phyloP scores from a whole-genome alignment of 139 green algal species.

The Closterium sp. region DNA sequence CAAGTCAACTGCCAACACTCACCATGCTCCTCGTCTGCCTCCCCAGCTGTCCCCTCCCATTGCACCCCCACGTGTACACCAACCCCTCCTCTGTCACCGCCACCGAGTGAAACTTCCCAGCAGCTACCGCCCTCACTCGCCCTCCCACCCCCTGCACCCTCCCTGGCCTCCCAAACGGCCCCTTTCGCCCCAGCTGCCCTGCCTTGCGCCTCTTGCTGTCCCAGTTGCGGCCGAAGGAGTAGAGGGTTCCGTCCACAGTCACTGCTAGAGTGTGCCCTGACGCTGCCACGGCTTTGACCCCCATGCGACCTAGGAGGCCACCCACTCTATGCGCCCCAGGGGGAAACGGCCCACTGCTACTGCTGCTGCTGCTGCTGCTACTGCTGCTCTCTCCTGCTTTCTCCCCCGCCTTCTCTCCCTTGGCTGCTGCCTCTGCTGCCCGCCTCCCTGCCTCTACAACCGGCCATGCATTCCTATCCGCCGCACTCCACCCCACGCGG shows the following conservation, averaged over 20 bases:
- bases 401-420: not conserved
- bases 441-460: not conserved
- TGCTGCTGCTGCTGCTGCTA: too few relatives aligned
- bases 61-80: slow-evolving; percentile 46
- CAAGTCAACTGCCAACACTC: not conserved
- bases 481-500: not conserved
- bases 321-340: not conserved
- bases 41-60: slow-evolving; percentile 38
- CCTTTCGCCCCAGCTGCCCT: slow-evolving; percentile 22
- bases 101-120: slow-evolving; percentile 41
- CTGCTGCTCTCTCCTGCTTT: not conserved
- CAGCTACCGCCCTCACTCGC: slow-evolving; percentile 23
- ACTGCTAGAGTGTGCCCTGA: slow-evolving; percentile 10
- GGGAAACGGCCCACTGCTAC: not conserved
- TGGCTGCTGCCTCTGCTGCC: not conserved
- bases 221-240: slow-evolving; percentile 23
- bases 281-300: not conserved
- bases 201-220: not conserved
- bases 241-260: not conserved
- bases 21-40: not conserved
- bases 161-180: not conserved
- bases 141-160: not conserved
- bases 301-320: not conserved
- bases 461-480: not conserved
- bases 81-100: slow-evolving; percentile 30